Percentiles rank a stretch among this genome's conserved stretches.
These are phyloP conservation scores for Myriosclerotinia duriaeana DNA, from an alignment of 2,329 filamentous ascomycete genomes.

Conservation along the genomic window DNA sequence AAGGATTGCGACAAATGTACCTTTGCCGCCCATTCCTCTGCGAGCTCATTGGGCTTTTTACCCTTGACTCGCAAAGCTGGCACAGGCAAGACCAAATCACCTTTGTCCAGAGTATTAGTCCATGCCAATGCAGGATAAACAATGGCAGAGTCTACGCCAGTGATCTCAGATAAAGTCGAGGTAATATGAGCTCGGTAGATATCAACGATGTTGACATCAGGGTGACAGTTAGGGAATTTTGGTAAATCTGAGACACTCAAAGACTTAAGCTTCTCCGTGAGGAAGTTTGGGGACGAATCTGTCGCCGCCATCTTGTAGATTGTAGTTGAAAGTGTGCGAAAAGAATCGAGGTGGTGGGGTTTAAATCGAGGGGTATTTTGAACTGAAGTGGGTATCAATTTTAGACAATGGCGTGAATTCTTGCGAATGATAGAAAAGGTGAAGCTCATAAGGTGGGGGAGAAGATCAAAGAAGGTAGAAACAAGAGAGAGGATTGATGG, in stretches of 20 bases:
- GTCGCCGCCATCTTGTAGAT: constrained; percentile 35
- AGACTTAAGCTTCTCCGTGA: constrained; percentile 36
- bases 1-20: constrained; percentile 42
- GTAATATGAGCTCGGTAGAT: constrained; percentile 78
- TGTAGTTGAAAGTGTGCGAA: constrained; percentile 27
- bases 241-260: constrained; percentile 34
- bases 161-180: constrained; percentile 64
- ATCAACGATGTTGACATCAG: constrained; percentile 72
- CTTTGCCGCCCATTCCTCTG: constrained; percentile 60
- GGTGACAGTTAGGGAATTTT: constrained; percentile 58
- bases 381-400: constrained; percentile 21
- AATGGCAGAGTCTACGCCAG: constrained; percentile 66
- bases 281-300: constrained; percentile 22
- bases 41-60: constrained; percentile 62
- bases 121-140: constrained; percentile 76
- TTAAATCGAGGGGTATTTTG: constrained; percentile 22
- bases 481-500: background rate
- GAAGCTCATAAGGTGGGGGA: constrained; percentile 8
- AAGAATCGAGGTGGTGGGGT: constrained; percentile 24
- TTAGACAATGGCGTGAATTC: background rate
- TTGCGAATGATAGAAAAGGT: constrained; percentile 2
- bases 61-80: constrained; percentile 78
- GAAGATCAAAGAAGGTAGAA: background rate
- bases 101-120: constrained; percentile 78
- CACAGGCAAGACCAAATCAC: constrained; percentile 75